Conservation (phyloP, 495 filamentous ascomycete genomes). For the Lophium mytilinum region DNA sequence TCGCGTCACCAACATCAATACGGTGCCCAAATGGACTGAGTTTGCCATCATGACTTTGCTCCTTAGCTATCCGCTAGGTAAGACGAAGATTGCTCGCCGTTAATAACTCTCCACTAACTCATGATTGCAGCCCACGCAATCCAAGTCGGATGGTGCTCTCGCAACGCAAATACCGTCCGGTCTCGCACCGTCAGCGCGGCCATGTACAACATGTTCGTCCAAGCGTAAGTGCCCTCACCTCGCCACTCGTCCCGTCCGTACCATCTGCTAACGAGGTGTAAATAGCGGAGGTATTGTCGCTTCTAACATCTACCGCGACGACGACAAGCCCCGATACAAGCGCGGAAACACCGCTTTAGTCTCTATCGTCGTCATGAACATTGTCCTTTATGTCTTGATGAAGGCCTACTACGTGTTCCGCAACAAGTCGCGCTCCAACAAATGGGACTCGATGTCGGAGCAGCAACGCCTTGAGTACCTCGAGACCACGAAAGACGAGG, state of each 20-base stretch:
- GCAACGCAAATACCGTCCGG: conserved; percentile 20
- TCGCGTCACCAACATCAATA: conserved; percentile 38
- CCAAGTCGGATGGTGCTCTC: conserved; percentile 24
- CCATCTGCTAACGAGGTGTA: too few relatives aligned
- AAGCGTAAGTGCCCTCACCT: conserved; percentile 35
- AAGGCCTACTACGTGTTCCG: conserved; percentile 21
- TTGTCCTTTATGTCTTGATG: conserved; percentile 7
- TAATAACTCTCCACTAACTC: not conserved
- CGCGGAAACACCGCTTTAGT: conserved; percentile 16
- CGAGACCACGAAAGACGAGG: conserved; percentile 10
- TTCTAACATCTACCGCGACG: conserved; percentile 40
- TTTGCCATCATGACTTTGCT: conserved; percentile 51
- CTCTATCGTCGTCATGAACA: conserved; percentile 5
- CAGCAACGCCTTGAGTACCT: conserved; percentile 7
- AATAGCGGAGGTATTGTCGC: conserved; percentile 43
- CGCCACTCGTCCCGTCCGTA: too few relatives aligned
- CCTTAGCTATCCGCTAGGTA: conserved; percentile 50
- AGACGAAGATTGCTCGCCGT: not conserved
- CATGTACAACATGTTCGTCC: conserved; percentile 73
- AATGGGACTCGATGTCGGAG: conserved; percentile 20
- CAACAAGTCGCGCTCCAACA: conserved; percentile 7
- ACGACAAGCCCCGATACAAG: conserved; percentile 18
- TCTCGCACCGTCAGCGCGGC: conserved; percentile 28
- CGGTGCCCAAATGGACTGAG: conserved; percentile 45
- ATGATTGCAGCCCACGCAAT: conserved; percentile 12